Base-by-base conservation (phyloP, 345 rosid genomes). In the Melaleuca alternifolia region DNA sequence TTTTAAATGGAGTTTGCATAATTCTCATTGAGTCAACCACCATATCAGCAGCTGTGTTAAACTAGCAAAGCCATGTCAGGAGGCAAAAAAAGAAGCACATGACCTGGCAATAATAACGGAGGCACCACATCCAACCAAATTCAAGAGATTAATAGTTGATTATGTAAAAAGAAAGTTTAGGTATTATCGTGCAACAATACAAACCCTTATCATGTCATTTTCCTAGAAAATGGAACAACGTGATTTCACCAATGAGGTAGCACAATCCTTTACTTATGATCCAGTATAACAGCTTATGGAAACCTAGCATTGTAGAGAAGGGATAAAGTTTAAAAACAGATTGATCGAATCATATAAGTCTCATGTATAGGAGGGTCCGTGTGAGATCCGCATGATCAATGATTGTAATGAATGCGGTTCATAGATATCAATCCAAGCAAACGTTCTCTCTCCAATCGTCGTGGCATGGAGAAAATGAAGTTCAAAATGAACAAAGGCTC, bases 371-470 rank as follows among this genome's bases (percentile, higher is more conserved):
- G 6, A 62, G 7, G 6, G 0, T 10, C 16, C 0, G 13, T 13
- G 0, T 61, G 16, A 61, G 0, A 61, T 61, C 4, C 37, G n/a
- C 15, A n/a, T 6, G 0, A 13, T n/a, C 10, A n/a, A 6, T 6
- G 8, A 7, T 3, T 5, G 0, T 28, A 8, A 62, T 62, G 4
- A 0, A 61, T 14, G 20, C 0, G 2, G 3, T 61, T 28, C 0
- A 14, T 0, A 2, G 4, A 61, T 61, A 26, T 6, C 6, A 2
- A 11, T 26, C 7, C 7, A 11, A 0, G 65, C 65, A 57, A 57
- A 9, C 26, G 11, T 13, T 26, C 30, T 2, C 65, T 11, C 30
- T 30, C 30, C 13, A 30, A 37, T n/a, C 1, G 9, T 28, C 4
- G 8, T 6, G 75, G 37, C 37, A 61, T 61, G 37, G 37, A 13